phyloP scores from a whole-genome alignment of 1,284 basidiomycete genomes.

The Macrocystidia cucumis region DNA sequence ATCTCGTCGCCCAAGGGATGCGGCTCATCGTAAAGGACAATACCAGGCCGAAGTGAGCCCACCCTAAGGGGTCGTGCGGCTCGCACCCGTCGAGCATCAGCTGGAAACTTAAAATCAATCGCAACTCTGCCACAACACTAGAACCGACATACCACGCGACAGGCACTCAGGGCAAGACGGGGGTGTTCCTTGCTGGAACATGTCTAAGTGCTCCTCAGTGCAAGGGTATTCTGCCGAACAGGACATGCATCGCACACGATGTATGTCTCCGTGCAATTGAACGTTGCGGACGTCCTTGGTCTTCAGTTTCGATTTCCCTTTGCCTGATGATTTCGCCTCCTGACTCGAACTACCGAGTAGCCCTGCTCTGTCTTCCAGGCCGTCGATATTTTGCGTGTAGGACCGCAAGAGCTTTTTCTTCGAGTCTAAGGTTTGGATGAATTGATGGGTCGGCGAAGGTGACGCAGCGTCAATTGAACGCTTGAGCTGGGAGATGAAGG shows the following conservation, averaged over 20 bases:
- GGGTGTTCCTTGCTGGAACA: constrained; percentile 62
- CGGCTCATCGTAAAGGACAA: constrained; percentile 86
- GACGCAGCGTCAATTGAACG: constrained; percentile 72
- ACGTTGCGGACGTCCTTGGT: constrained; percentile 74
- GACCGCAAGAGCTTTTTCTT: constrained; percentile 84
- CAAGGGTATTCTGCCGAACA: constrained; percentile 76
- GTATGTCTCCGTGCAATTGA: constrained; percentile 89
- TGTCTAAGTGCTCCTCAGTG: constrained; percentile 45
- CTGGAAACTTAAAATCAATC: constrained; percentile 29
- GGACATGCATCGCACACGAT: constrained; percentile 77
- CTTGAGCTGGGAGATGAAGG: constrained; percentile 90
- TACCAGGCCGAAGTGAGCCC: constrained; percentile 78
- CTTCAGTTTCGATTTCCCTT: constrained; percentile 58
- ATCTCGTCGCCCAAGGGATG: constrained; percentile 87
- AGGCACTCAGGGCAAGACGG: constrained; percentile 82
- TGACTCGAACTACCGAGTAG: constrained; percentile 57
- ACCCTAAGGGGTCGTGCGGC: constrained; percentile 72
- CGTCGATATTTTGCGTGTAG: constrained; percentile 96
- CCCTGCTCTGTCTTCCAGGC: constrained; percentile 79
- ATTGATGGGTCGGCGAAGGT: constrained; percentile 82
- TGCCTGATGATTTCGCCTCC: constrained; percentile 40
- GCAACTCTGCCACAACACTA: constrained; percentile 8
- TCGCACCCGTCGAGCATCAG: constrained; percentile 69
- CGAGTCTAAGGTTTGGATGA: constrained; percentile 78
- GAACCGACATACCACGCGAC: constrained; percentile 56